These are phyloP conservation scores for Monosporascus sp. DNA, from an alignment of 2,329 filamentous ascomycete species.

Conservation along the genomic window DNA sequence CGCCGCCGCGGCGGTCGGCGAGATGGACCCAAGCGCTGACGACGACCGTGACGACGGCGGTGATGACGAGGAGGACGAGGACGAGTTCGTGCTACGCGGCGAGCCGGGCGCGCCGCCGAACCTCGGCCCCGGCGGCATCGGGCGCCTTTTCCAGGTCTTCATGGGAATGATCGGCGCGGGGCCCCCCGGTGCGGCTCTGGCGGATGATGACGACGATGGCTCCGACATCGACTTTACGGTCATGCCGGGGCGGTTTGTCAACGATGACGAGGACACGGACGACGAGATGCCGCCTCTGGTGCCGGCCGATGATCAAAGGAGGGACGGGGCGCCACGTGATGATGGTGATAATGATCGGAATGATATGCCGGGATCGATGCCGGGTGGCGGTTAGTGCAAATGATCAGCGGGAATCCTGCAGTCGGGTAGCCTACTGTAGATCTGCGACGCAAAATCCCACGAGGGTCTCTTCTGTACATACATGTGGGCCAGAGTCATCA, in stretches of 20 bases:
- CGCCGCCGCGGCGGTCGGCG: constrained; percentile 7
- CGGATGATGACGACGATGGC: background rate
- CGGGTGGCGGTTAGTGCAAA: too few species aligned
- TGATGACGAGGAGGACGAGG: background rate
- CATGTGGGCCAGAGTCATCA: too few species aligned
- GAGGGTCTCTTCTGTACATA: too few species aligned
- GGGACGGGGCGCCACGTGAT: background rate
- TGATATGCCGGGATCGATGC: too few species aligned
- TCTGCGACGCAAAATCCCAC: too few species aligned
- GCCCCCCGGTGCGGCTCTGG: background rate
- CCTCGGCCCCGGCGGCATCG: background rate
- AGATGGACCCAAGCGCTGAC: constrained; percentile 9
- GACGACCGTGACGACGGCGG: constrained; percentile 8
- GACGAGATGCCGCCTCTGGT: constrained; percentile 16
- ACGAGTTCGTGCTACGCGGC: background rate
- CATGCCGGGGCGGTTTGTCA: constrained; percentile 21
- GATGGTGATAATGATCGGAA: too few species aligned
- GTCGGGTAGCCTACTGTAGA: too few species aligned
- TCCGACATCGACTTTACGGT: constrained; percentile 2
- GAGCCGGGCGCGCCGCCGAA: background rate
- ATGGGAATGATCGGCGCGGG: constrained; percentile 12
- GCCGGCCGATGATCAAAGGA: background rate
- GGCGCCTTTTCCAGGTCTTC: constrained; percentile 8
- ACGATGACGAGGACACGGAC: constrained; percentile 12
- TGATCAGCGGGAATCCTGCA: too few species aligned